Evolutionary conservation across 1,284 basidiomycete species (phyloP), one percentile per base, ranked within the genome.

Genomic region (Mycosarcoma mackinlayi): DNA sequence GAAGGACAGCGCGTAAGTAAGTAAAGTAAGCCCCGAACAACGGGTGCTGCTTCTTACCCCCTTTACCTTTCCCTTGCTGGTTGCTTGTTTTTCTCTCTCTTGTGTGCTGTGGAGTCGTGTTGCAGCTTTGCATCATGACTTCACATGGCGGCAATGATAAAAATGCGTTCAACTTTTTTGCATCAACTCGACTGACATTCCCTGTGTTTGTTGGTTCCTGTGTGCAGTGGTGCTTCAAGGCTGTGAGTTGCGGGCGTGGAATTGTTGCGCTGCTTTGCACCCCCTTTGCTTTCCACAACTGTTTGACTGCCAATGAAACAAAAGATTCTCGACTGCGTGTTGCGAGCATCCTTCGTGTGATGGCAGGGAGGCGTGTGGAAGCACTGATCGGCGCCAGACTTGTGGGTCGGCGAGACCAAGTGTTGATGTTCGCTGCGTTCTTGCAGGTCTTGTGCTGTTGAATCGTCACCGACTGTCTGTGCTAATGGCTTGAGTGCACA

Each of bases 1-100:
- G 86, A 88, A 76, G 75, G 76, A 76, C 68, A 60, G 60, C 46
- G 75, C 78, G 78, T 80, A 77, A 70, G 79, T 75, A 70, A 59
- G 65, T 52, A 47, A 39, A 39, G 47, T 48, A 38, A 25, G 18
- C 10, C 19, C 33, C 19, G 3, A 16, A 13, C 10, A n/a, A 30
- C 21, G 30, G 30, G 19, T 28, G 19, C 25, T 44, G 34, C 49
- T 35, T 54, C 47, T 44, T 41, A 23, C 42, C 18, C 25, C 19
- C 28, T 37, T 19, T 38, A 6, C 35, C 11, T 18, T 41, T 37
- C 44, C 47, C 24, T 8, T n/a, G n/a, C n/a, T n/a, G n/a, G n/a
- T n/a, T n/a, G n/a, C n/a, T n/a, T n/a, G n/a, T n/a, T n/a, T n/a
- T n/a, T n/a, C n/a, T n/a, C n/a, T n/a, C n/a, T n/a, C n/a, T n/a